A percentile compares a stretch with the other conserved stretches of the same genome.
phyloP scores from a whole-genome alignment of 1,284 basidiomycete species.

The Malassezia slooffiae region DNA sequence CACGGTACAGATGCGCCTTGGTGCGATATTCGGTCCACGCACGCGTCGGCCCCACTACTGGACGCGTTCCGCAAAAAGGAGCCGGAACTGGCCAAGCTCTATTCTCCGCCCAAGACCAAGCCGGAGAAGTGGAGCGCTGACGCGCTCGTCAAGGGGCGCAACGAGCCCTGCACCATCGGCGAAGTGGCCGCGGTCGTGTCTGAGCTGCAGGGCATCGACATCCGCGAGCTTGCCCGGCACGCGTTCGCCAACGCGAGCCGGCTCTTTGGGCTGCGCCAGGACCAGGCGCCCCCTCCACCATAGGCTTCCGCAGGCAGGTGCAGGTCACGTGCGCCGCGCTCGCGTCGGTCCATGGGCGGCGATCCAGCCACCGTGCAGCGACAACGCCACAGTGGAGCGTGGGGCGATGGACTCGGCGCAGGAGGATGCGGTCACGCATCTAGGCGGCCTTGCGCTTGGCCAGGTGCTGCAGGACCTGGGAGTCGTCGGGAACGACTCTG shows the following conservation, averaged over 20 bases:
- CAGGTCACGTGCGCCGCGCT: not conserved
- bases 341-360: not conserved
- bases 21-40: constrained; percentile 67
- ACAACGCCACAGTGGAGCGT: not conserved
- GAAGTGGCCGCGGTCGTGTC: constrained; percentile 68
- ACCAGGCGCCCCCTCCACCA: too few relatives aligned
- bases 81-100: constrained; percentile 51
- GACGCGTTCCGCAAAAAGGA: constrained; percentile 49
- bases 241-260: constrained; percentile 29
- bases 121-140: constrained; percentile 58
- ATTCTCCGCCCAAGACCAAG: constrained; percentile 55
- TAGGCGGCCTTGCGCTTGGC: constrained; percentile 42
- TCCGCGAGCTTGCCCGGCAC: constrained; percentile 54
- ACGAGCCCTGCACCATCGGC: constrained; percentile 65
- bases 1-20: constrained; percentile 49
- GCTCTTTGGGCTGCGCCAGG: constrained; percentile 24
- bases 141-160: constrained; percentile 66
- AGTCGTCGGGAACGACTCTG: constrained; percentile 21
- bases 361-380: not conserved
- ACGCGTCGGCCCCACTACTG: constrained; percentile 59
- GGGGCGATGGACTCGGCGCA: constrained; percentile 35
- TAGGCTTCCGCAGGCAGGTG: too few relatives aligned
- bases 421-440: constrained; percentile 32
- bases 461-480: constrained; percentile 42
- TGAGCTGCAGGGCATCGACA: constrained; percentile 52